Evolutionary conservation across 2,329 filamentous ascomycete species (phyloP).

Genomic region (Apiospora hydei): DNA sequence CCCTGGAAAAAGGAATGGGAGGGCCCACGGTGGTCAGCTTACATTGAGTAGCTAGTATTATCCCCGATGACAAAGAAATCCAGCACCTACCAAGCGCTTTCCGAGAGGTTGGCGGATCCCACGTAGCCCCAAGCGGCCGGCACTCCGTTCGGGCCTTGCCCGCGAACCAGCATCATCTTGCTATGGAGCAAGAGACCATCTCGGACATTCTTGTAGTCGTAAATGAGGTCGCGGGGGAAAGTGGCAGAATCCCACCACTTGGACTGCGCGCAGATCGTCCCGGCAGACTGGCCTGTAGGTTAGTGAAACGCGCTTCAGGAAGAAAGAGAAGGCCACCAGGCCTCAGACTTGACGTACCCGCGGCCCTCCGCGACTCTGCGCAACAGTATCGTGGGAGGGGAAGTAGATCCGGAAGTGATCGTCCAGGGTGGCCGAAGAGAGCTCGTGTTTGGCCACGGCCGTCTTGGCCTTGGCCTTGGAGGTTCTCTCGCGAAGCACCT

Average conservation of each 20-base stretch:
- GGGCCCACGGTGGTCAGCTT: slow-evolving; percentile 22
- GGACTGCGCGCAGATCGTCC: slow-evolving; percentile 81
- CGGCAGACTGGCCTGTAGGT: slow-evolving; percentile 62
- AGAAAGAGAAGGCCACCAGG: too few species aligned
- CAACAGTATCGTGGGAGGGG: slow-evolving; percentile 75
- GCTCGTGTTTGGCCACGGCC: slow-evolving; percentile 32
- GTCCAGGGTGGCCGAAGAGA: slow-evolving; percentile 39
- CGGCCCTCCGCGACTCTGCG: slow-evolving; percentile 67
- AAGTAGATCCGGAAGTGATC: slow-evolving; percentile 79
- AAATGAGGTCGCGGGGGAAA: slow-evolving; percentile 77
- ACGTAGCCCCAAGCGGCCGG: slow-evolving; percentile 78
- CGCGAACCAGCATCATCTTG: slow-evolving; percentile 71
- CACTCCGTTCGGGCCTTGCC: slow-evolving; percentile 30
- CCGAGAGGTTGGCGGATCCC: slow-evolving; percentile 90
- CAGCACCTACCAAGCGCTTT: slow-evolving; percentile 83
- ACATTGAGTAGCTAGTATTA: not conserved
- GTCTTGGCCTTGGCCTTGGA: slow-evolving; percentile 42
- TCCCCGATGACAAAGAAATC: not conserved
- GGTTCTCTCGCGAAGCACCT: slow-evolving; percentile 52
- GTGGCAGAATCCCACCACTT: slow-evolving; percentile 73
- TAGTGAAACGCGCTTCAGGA: not conserved
- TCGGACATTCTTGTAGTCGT: slow-evolving; percentile 77
- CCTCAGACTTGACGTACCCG: slow-evolving; percentile 53
- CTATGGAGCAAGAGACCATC: slow-evolving; percentile 83
- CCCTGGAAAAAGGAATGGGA: slow-evolving; percentile 59